A percentile compares a stretch with the other conserved stretches of the same genome.
These are phyloP conservation scores for Rauvolfia tetraphylla DNA, from an alignment of 257 asterid species.

Conservation along the genomic window DNA sequence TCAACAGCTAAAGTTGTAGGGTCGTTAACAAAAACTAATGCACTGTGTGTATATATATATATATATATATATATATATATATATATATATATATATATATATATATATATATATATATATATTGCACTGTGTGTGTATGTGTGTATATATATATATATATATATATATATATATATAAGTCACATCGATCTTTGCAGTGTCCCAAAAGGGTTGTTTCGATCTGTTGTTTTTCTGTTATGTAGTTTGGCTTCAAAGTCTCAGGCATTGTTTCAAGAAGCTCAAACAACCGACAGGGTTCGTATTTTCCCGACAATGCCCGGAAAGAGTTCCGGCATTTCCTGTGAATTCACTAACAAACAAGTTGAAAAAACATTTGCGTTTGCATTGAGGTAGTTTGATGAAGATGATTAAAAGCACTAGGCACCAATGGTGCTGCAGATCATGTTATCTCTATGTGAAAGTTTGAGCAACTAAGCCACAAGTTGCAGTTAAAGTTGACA, in stretches of 20 bases:
- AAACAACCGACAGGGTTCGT: constrained; percentile 27
- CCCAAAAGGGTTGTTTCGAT: constrained; percentile 14
- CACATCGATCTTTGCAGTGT: constrained; percentile 12
- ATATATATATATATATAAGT: background rate
- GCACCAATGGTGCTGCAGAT: constrained; percentile 20
- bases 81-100: background rate
- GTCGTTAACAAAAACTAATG: constrained; percentile 16
- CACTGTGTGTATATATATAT: background rate
- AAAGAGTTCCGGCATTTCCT: background rate
- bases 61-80: background rate
- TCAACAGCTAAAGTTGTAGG: constrained; percentile 31
- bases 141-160: too few species aligned
- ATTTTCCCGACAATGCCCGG: constrained; percentile 14
- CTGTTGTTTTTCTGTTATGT: constrained; percentile 13
- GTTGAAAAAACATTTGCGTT: background rate
- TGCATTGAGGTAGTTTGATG: constrained; percentile 7
- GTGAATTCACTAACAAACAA: background rate
- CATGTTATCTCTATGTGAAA: constrained; percentile 17
- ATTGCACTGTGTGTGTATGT: too few species aligned
- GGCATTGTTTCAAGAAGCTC: constrained; percentile 21
- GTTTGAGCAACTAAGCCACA: constrained; percentile 25
- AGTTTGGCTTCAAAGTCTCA: constrained; percentile 33
- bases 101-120: background rate
- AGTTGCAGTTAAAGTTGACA: constrained; percentile 26
- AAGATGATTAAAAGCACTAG: constrained; percentile 17